These are phyloP conservation scores for Lodderomyces metapsilosis DNA, from an alignment of 1,139 yeast species.

Conservation along the genomic window DNA sequence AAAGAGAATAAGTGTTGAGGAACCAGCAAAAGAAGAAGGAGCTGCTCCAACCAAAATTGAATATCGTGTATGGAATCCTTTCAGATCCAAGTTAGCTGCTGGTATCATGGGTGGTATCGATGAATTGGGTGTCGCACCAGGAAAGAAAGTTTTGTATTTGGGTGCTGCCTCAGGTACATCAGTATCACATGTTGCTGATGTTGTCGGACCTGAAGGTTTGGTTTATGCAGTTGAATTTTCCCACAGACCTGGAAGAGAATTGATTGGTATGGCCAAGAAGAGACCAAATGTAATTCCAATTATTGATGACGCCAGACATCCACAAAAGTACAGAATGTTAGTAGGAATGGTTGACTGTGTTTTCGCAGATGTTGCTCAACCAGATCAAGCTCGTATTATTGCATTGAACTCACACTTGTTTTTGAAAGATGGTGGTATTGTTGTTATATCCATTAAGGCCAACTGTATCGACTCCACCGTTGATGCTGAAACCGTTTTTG, in stretches of 20 bases:
- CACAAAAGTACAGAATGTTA: conserved; percentile 98
- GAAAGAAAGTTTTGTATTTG: conserved; percentile 92
- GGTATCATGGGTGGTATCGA: conserved; percentile 99
- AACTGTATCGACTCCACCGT: conserved; percentile 99
- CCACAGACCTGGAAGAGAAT: conserved; percentile 99
- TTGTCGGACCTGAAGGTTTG: conserved; percentile 98
- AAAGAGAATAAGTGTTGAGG: conserved; percentile 92
- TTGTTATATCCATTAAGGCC: conserved; percentile 96
- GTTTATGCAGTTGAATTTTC: conserved; percentile 99
- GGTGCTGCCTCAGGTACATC: conserved; percentile 99
- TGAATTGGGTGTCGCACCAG: conserved; percentile 96
- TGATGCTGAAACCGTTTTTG: conserved; percentile 98
- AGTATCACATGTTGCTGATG: conserved; percentile 96
- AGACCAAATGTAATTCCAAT: conserved; percentile 98
- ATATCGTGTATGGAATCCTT: conserved; percentile 99
- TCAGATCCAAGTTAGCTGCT: conserved; percentile 99
- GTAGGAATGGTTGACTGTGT: conserved; percentile 98
- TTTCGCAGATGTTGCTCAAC: conserved; percentile 99
- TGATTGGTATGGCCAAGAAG: conserved; percentile 99
- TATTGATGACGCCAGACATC: conserved; percentile 99
- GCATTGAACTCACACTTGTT: conserved; percentile 97
- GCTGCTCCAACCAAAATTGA: conserved; percentile 92
- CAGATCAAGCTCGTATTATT: conserved; percentile 99
- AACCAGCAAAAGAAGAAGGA: conserved; percentile 82
- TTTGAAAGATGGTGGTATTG: conserved; percentile 98